Evolutionary conservation across 257 asterid genomes (phyloP).

Genomic region (Solanum chaucha): DNA sequence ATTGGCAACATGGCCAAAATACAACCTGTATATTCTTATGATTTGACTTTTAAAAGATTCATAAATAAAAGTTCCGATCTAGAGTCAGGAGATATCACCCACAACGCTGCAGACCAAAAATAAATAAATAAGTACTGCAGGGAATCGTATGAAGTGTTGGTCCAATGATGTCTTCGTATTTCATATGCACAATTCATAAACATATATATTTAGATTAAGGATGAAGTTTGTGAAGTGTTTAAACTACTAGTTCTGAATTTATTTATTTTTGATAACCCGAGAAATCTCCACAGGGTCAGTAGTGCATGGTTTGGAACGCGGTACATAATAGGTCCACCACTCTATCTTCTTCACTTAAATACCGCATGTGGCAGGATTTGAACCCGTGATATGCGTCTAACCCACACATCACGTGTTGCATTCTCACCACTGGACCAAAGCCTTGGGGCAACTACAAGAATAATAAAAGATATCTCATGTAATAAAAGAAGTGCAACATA

Average conservation of each 20-base stretch:
- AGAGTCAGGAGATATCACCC: background rate
- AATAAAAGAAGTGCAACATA: background rate
- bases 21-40: background rate
- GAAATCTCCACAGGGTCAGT: background rate
- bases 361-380: background rate
- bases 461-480: background rate
- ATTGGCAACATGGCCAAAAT: background rate
- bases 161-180: background rate
- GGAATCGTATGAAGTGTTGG: background rate
- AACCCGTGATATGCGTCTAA: background rate
- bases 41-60: background rate
- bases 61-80: background rate
- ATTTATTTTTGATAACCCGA: background rate
- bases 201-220: background rate
- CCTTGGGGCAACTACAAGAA: background rate
- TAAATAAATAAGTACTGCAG: background rate
- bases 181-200: too few species aligned
- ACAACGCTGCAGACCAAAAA: background rate
- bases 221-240: background rate
- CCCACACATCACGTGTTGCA: background rate
- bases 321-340: background rate
- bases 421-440: background rate
- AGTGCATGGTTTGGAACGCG: background rate
- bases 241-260: background rate
- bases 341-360: background rate